Conservation (phyloP, 2,329 filamentous ascomycete species). For the Scytalidium sp. region DNA sequence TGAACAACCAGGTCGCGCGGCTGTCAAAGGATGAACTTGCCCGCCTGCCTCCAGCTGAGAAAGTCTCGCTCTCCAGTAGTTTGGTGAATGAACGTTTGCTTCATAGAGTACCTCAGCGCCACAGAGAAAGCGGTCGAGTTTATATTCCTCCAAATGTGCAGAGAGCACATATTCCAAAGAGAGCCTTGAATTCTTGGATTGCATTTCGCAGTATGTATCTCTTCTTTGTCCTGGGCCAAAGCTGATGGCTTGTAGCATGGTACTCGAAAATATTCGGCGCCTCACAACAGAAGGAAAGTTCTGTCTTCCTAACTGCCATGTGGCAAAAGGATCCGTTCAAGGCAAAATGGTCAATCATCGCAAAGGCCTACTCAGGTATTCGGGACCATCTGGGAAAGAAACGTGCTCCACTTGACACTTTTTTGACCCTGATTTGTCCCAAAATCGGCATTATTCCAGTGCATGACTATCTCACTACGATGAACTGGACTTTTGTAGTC, state of each 20-base stretch:
- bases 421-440: slow-evolving; percentile 12
- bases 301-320: slow-evolving; percentile 12
- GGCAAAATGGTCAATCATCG: slow-evolving; percentile 18
- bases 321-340: slow-evolving; percentile 20
- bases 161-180: not conserved
- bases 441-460: slow-evolving; percentile 17
- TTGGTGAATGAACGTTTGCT: slow-evolving; percentile 1
- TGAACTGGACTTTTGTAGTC: slow-evolving; percentile 15
- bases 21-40: not conserved
- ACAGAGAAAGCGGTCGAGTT: not conserved
- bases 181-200: slow-evolving; percentile 16
- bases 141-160: not conserved
- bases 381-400: slow-evolving; percentile 15
- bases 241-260: slow-evolving; percentile 5
- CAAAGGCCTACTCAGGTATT: slow-evolving; percentile 18
- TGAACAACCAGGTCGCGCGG: not conserved
- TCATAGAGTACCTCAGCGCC: not conserved
- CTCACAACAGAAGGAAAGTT: slow-evolving; percentile 19
- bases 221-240: not conserved
- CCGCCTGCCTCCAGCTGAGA: not conserved
- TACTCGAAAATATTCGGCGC: slow-evolving; percentile 12
- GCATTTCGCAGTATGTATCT: slow-evolving; percentile 11
- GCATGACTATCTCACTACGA: slow-evolving; percentile 13
- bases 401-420: slow-evolving; percentile 13
- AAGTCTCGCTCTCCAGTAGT: not conserved